These are phyloP conservation scores for Chlorella sorokiniana DNA, from an alignment of 139 green algal species.

Conservation along the genomic window DNA sequence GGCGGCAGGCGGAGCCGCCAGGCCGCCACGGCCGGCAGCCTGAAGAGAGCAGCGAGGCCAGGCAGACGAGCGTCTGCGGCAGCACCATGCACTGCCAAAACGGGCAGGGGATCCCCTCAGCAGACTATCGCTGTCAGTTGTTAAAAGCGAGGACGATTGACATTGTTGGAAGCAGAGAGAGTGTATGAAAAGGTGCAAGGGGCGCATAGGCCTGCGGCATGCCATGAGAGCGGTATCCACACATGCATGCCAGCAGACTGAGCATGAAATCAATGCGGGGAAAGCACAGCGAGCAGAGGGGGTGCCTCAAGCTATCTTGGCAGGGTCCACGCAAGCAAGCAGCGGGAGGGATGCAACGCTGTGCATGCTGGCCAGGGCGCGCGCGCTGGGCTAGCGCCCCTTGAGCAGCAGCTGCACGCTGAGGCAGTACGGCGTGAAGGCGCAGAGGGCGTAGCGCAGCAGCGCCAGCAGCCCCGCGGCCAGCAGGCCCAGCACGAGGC, in stretches of 20 bases:
- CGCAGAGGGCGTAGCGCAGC: slow-evolving; percentile 37
- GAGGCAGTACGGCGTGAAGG: slow-evolving; percentile 49
- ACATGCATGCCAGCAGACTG: too few relatives aligned
- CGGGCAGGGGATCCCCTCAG: neutral
- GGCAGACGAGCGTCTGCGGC: too few relatives aligned
- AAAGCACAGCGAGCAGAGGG: too few relatives aligned
- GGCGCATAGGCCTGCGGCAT: neutral
- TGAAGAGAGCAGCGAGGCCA: neutral
- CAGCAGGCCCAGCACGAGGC: slow-evolving; percentile 32
- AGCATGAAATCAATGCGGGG: too few relatives aligned
- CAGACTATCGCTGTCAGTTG: neutral
- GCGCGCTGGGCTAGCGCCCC: slow-evolving; percentile 1
- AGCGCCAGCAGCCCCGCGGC: slow-evolving; percentile 8
- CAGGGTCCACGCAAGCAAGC: too few relatives aligned
- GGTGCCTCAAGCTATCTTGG: too few relatives aligned
- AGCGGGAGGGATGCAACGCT: too few relatives aligned
- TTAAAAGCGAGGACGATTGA: too few relatives aligned
- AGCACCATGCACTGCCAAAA: too few relatives aligned
- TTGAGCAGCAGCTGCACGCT: slow-evolving; percentile 16
- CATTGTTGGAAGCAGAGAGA: too few relatives aligned
- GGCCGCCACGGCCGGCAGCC: neutral
- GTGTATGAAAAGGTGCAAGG: neutral
- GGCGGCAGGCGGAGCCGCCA: neutral
- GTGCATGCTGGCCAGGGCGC: too few relatives aligned
- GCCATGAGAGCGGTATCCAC: neutral